Percentiles rank a stretch among this genome's conserved stretches.
Conservation (phyloP, 2,329 filamentous ascomycete genomes). For the Colletotrichum navitas region DNA sequence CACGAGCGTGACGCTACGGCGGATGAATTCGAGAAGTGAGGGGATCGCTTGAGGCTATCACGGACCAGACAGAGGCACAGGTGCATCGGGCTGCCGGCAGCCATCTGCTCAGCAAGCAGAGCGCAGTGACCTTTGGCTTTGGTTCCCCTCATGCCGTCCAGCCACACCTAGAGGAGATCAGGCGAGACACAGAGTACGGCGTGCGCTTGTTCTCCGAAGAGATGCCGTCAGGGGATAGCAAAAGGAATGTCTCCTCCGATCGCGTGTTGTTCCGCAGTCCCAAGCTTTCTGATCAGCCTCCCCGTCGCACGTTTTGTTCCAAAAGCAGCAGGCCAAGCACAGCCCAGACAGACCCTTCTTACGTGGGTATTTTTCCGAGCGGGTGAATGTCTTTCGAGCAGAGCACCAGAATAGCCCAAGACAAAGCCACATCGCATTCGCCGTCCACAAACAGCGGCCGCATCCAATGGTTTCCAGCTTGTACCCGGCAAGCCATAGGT, state of each 20-base stretch:
- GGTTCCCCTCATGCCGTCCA: background rate
- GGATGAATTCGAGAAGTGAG: constrained; percentile 7
- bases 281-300: background rate
- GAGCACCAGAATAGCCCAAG: constrained; percentile 6
- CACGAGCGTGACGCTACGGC: constrained; percentile 1
- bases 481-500: background rate
- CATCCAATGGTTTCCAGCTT: constrained; percentile 12
- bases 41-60: background rate
- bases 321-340: background rate
- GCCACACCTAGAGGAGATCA: background rate
- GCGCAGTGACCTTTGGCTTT: background rate
- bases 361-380: background rate
- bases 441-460: background rate
- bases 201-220: background rate
- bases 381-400: background rate
- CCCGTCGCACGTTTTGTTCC: background rate
- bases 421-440: constrained; percentile 9
- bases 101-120: background rate
- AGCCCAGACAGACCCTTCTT: background rate
- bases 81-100: constrained; percentile 6
- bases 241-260: no score
- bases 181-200: background rate
- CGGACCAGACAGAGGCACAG: background rate
- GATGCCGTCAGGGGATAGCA: background rate
- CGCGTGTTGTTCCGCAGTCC: constrained; percentile 1